Conservation (phyloP, 768 basidiomycete species). For the Macrolepiota fuliginosa region DNA sequence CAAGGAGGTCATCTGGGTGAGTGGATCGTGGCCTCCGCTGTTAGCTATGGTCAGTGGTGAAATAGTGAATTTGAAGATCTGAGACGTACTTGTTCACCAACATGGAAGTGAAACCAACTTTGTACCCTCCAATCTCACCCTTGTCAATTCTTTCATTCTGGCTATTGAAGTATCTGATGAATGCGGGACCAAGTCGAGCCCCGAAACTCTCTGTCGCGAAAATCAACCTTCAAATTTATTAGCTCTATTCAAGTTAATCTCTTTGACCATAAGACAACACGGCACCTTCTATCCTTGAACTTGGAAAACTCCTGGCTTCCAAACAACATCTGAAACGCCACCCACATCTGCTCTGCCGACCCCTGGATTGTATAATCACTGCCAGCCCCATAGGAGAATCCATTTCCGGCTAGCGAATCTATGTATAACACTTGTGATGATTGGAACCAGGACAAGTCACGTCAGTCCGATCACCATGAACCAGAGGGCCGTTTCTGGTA, state of each 20-base stretch:
- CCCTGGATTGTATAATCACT: not conserved
- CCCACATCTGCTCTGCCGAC: constrained; percentile 7
- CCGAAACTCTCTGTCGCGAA: constrained; percentile 9
- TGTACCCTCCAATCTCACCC: not conserved
- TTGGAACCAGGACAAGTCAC: not conserved
- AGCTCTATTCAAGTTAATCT: not conserved
- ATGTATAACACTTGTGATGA: constrained; percentile 6
- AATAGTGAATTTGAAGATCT: not conserved
- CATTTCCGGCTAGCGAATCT: not conserved
- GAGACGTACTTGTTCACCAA: constrained; percentile 1
- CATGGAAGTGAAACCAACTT: not conserved
- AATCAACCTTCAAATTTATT: not conserved
- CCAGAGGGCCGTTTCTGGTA: not conserved
- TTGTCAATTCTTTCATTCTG: constrained; percentile 9
- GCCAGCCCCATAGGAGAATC: constrained; percentile 8
- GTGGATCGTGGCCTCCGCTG: constrained; percentile 5
- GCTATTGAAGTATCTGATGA: not conserved
- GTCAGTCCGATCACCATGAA: not conserved
- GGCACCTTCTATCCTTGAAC: constrained; percentile 3
- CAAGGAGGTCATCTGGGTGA: constrained; percentile 4
- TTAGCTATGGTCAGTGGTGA: not conserved
- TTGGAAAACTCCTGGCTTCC: not conserved
- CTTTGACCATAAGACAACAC: not conserved
- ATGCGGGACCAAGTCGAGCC: not conserved
- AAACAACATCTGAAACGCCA: constrained; percentile 4